Conservation (phyloP, 2,329 filamentous ascomycete genomes). For the Colletotrichum lindemuthianum region DNA sequence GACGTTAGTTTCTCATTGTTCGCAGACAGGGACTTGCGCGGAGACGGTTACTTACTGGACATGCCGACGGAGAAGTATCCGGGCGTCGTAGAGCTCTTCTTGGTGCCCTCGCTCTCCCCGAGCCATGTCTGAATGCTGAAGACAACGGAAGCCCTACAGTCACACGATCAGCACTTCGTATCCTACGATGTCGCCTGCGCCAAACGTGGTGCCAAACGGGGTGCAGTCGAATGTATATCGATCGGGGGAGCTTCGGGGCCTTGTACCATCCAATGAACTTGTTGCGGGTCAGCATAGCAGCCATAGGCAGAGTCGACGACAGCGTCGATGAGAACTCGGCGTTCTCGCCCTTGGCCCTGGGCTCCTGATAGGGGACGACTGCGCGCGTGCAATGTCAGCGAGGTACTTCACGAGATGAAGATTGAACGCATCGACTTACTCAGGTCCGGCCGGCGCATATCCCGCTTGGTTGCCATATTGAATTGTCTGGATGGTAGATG, state of each 20-base stretch:
- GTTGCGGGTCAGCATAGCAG: constrained; percentile 92
- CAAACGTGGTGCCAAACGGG: too few species aligned
- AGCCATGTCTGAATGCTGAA: constrained; percentile 82
- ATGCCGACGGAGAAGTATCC: constrained; percentile 78
- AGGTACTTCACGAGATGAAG: constrained; percentile 21
- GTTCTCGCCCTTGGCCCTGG: constrained; percentile 69
- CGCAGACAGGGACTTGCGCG: neutral
- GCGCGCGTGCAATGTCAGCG: constrained; percentile 23
- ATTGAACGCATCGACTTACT: constrained; percentile 59
- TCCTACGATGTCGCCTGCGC: constrained; percentile 7
- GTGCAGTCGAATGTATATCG: neutral
- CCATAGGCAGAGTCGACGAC: constrained; percentile 89
- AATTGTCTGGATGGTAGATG: neutral
- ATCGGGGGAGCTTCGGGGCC: too few species aligned
- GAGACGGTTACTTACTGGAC: constrained; percentile 68
- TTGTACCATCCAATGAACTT: constrained; percentile 76
- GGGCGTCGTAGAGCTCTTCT: constrained; percentile 74
- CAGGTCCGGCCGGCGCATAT: constrained; percentile 79
- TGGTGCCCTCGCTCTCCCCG: constrained; percentile 75
- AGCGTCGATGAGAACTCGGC: constrained; percentile 78
- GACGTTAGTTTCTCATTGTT: constrained; percentile 2
- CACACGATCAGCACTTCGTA: constrained; percentile 14
- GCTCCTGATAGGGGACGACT: constrained; percentile 92
- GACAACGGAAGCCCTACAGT: constrained; percentile 74
- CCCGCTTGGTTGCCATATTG: constrained; percentile 75